Evolutionary conservation across 148 eudicot species (phyloP).

Genomic region (Gaultheria prostrata): DNA sequence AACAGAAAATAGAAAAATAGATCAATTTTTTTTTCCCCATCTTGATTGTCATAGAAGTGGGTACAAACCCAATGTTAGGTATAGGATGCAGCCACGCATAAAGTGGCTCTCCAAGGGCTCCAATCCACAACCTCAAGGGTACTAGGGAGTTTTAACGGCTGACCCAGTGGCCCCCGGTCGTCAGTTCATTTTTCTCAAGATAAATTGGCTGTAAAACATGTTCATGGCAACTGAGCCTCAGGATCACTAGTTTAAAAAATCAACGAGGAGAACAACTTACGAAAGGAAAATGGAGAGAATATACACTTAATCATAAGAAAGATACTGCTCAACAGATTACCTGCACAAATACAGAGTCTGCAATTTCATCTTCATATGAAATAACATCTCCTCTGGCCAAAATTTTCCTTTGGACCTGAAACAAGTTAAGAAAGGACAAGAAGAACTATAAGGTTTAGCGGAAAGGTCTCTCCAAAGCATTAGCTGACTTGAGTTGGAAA

Average conservation of each 20-base stretch:
- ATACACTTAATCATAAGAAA: background rate
- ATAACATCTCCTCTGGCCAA: constrained; percentile 69
- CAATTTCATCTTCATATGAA: constrained; percentile 82
- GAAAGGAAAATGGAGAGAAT: background rate
- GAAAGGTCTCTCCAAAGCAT: background rate
- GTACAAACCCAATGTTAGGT: background rate
- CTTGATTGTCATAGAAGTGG: background rate
- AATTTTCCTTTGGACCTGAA: constrained; percentile 77
- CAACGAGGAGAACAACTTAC: background rate
- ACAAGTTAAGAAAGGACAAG: background rate
- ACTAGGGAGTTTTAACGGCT: background rate
- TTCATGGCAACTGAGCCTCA: background rate
- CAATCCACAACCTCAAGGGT: background rate
- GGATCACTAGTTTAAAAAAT: background rate
- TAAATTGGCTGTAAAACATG: background rate
- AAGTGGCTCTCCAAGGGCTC: background rate
- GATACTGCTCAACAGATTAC: constrained; percentile 27
- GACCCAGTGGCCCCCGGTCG: background rate
- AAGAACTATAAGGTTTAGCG: background rate
- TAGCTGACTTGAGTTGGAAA: background rate
- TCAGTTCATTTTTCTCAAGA: background rate
- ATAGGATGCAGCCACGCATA: background rate
- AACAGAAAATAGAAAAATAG: background rate
- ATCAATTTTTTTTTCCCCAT: background rate
- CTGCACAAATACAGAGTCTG: constrained; percentile 84